phyloP scores from a whole-genome alignment of 2,329 filamentous ascomycete species.

The Bipolaris zeicola region DNA sequence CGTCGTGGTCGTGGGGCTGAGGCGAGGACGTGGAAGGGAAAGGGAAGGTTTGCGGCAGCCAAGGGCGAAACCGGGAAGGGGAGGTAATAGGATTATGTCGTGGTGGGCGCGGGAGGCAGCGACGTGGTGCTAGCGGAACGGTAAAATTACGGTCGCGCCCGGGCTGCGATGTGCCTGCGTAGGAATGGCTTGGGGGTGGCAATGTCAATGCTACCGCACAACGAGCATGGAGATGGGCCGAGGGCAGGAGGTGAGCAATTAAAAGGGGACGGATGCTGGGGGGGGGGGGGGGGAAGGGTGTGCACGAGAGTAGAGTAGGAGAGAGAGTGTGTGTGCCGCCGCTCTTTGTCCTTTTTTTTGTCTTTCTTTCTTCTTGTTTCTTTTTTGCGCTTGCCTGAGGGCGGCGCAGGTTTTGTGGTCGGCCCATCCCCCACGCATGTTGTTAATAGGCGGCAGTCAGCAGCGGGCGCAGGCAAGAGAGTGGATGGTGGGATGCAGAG shows the following conservation, averaged over 20 bases:
- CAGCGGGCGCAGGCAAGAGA: constrained; percentile 6
- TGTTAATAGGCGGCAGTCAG: constrained; percentile 14
- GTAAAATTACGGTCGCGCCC: constrained; percentile 16
- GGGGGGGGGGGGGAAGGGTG: background rate
- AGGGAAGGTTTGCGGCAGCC: constrained; percentile 31
- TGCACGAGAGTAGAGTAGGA: background rate
- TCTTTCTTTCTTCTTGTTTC: background rate
- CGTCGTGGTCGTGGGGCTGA: constrained; percentile 33
- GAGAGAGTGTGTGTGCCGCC: background rate
- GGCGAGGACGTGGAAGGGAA: background rate
- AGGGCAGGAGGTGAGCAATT: background rate
- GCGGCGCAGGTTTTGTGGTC: background rate
- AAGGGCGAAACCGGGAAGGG: constrained; percentile 29
- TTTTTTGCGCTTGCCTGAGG: constrained; percentile 7
- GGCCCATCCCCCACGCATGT: constrained; percentile 13
- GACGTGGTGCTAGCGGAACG: constrained; percentile 23
- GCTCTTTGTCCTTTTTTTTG: too few species aligned
- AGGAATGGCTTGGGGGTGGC: constrained; percentile 6
- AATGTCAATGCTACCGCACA: constrained; percentile 3
- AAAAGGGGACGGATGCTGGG: background rate
- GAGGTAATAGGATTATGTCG: constrained; percentile 26
- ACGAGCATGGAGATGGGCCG: background rate
- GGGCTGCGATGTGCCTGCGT: constrained; percentile 7
- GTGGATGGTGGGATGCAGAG: background rate
- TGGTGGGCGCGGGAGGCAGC: constrained; percentile 8